A percentile compares a stretch with the other conserved stretches of the same genome.
phyloP scores from a whole-genome alignment of 441 rosid genomes.

The Aleurites moluccanus region DNA sequence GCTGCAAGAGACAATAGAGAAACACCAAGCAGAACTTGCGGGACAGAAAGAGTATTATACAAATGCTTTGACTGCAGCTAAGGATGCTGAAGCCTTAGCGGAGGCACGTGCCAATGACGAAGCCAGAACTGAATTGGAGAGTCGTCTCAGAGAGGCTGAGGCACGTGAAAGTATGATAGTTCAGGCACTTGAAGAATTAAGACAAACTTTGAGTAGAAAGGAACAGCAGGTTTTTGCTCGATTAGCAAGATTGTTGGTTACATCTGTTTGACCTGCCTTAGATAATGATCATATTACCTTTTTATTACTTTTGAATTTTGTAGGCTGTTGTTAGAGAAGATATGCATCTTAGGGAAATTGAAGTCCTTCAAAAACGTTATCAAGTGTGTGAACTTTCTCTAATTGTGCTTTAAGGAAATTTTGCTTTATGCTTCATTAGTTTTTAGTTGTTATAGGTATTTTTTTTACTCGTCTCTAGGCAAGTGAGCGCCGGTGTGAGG shows the following conservation, averaged over 20 bases:
- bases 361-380: slow-evolving; percentile 90
- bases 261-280: slow-evolving; percentile 17
- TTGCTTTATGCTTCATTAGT: slow-evolving; percentile 7
- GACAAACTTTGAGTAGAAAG: slow-evolving; percentile 88
- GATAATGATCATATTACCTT: slow-evolving; percentile 12
- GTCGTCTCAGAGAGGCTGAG: slow-evolving; percentile 80
- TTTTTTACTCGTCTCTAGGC: slow-evolving; percentile 44
- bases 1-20: slow-evolving; percentile 96
- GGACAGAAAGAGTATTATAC: slow-evolving; percentile 83
- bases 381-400: slow-evolving; percentile 51
- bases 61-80: slow-evolving; percentile 87
- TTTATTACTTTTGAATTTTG: slow-evolving; percentile 27
- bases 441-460: slow-evolving; percentile 16
- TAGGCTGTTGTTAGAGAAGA: slow-evolving; percentile 88
- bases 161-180: slow-evolving; percentile 95
- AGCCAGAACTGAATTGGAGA: slow-evolving; percentile 88
- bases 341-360: slow-evolving; percentile 70
- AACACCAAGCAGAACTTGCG: slow-evolving; percentile 85
- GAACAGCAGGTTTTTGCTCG: slow-evolving; percentile 82
- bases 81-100: slow-evolving; percentile 93
- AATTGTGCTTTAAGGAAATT: slow-evolving; percentile 12
- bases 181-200: slow-evolving; percentile 87
- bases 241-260: slow-evolving; percentile 21
- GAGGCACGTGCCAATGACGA: slow-evolving; percentile 90
- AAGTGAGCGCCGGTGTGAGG: slow-evolving; percentile 99